Base-by-base conservation (phyloP, 1,139 yeast genomes). In the Suhomyces wounanorum region DNA sequence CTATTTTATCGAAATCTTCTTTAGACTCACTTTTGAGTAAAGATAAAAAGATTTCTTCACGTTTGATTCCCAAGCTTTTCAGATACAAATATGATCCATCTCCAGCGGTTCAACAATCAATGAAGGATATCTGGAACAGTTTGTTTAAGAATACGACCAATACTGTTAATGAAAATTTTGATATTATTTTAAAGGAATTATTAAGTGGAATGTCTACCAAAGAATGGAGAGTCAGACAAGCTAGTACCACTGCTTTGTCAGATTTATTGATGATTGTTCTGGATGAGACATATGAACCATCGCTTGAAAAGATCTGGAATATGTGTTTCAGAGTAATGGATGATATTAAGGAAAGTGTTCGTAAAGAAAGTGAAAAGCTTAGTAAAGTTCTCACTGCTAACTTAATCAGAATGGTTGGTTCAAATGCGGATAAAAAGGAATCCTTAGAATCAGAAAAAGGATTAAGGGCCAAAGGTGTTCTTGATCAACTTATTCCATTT, bases 141-240 rank as follows among this genome's bases (percentile, higher is more conserved):
- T 70, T 94, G 57, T 80, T 92, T 30, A 65, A 66, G 14, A 89
- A 91, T 62, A 73, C 90, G 1, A 68, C 84, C 0, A 74, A 75
- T 33, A 78, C 86, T 0, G 72, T 91, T 8, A 65, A 72, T 8
- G 72, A 69, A 3, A 80, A 87, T 61, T 84, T 85, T 60, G 77
- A 75, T 11, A 69, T 69, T 3, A 90, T 94, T 48, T 64, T 89
- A 49, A 67, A 75, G 6, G 97, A 90, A 59, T 69, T 91, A 6
- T 66, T 91, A 47, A 66, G 65, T 8, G 82, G 91, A 18, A 86
- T 91, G 87, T 87, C 90, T 1, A 84, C 84, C 55, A 82, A 86
- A 53, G 97, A 94, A 67, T 94, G 98, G 98, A 79, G 98, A 60
- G 90, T 87, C 0, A 81, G 99, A 59, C 96, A 94, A 65, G 97